These are phyloP conservation scores for Pseudogymnoascus sp. DNA, from an alignment of 2,329 filamentous ascomycete genomes.

Conservation along the genomic window DNA sequence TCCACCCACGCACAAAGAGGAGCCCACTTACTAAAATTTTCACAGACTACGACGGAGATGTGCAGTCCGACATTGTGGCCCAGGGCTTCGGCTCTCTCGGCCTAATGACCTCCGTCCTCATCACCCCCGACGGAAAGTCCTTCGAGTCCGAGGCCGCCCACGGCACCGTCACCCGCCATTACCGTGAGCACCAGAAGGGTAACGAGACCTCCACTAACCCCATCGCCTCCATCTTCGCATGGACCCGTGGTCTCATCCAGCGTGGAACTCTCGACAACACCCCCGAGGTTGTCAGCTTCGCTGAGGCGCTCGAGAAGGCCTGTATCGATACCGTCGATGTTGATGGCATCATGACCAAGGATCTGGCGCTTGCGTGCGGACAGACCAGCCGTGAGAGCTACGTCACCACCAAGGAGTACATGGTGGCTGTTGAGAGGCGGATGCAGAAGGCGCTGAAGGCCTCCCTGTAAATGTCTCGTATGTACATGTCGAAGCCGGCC, in stretches of 20 bases:
- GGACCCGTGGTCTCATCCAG: constrained; percentile 91
- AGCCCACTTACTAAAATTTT: not conserved
- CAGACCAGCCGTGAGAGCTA: constrained; percentile 78
- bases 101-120: constrained; percentile 96
- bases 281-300: constrained; percentile 86
- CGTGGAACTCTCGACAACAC: constrained; percentile 87
- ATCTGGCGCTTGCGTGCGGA: constrained; percentile 89
- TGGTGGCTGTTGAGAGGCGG: constrained; percentile 84
- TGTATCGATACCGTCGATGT: constrained; percentile 90
- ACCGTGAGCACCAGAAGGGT: constrained; percentile 98
- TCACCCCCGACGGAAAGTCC: constrained; percentile 92
- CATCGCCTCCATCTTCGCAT: constrained; percentile 97
- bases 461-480: constrained; percentile 50
- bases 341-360: constrained; percentile 98
- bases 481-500: not conserved
- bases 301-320: constrained; percentile 84
- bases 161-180: constrained; percentile 96
- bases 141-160: constrained; percentile 98
- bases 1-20: not conserved
- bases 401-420: constrained; percentile 87
- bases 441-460: constrained; percentile 74
- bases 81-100: constrained; percentile 97
- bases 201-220: constrained; percentile 97
- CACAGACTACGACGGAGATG: constrained; percentile 96
- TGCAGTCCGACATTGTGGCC: constrained; percentile 96